phyloP scores from a whole-genome alignment of 257 asterid genomes.

The Plectranthus barbatus region DNA sequence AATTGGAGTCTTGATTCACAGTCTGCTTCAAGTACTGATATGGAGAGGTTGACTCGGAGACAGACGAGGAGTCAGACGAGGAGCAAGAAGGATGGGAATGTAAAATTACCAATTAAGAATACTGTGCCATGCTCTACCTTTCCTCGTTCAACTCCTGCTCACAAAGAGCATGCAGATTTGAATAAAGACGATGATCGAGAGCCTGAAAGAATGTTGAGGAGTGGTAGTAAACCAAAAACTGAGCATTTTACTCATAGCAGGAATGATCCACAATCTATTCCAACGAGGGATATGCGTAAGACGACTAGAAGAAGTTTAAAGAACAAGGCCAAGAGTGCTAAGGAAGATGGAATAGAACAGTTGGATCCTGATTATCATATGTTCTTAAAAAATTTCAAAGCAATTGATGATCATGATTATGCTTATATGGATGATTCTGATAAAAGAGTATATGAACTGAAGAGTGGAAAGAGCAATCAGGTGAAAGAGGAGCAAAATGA shows the following conservation, averaged over 20 bases:
- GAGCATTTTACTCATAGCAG: neutral
- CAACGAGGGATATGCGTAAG: neutral
- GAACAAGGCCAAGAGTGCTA: neutral
- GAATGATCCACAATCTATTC: neutral
- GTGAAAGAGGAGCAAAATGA: neutral
- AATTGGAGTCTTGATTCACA: neutral
- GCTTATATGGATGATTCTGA: neutral
- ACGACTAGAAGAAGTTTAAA: neutral
- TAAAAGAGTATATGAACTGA: neutral
- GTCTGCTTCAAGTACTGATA: neutral
- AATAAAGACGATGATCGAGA: constrained; percentile 3
- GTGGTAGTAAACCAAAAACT: neutral
- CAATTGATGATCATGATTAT: neutral
- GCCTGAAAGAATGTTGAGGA: constrained; percentile 11
- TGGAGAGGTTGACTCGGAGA: neutral
- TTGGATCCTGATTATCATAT: constrained; percentile 9
- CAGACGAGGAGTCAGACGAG: neutral
- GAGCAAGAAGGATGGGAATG: neutral
- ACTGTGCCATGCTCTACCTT: neutral
- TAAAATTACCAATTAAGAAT: neutral
- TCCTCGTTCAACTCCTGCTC: neutral
- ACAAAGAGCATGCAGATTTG: neutral
- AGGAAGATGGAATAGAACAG: neutral
- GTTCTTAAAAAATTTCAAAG: neutral
- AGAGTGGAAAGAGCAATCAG: neutral